Conservation (phyloP, 1,284 basidiomycete genomes). For the Leccinum ponderosum region DNA sequence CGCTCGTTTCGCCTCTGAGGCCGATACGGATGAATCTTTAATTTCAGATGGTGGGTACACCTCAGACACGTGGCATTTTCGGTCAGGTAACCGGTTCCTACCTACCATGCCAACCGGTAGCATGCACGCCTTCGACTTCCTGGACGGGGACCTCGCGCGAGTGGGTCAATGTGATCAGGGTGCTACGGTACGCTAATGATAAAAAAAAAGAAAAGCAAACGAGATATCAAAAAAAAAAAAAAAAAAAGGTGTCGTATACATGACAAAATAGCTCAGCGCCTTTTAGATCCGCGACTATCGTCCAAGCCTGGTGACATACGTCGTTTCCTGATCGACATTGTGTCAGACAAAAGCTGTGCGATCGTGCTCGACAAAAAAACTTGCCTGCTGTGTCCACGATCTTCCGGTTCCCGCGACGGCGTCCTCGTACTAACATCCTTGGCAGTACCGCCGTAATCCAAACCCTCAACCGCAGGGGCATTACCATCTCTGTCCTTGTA, state of each 20-base stretch:
- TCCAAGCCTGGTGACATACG: conserved; percentile 61
- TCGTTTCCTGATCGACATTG: conserved; percentile 50
- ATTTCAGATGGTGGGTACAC: no score
- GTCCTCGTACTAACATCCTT: conserved; percentile 47
- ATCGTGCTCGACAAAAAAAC: background rate
- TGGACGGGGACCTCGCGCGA: background rate
- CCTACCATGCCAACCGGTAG: background rate
- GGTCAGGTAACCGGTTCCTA: background rate
- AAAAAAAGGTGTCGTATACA: conserved; percentile 21
- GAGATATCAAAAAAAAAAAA: background rate
- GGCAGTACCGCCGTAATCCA: conserved; percentile 73
- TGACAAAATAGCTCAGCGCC: conserved; percentile 49
- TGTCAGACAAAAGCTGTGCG: conserved; percentile 9
- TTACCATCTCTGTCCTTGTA: conserved; percentile 85
- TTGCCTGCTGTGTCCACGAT: conserved; percentile 52
- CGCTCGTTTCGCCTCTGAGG: background rate
- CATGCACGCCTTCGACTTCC: background rate
- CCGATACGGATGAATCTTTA: background rate
- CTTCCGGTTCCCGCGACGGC: conserved; percentile 58
- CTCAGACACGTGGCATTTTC: background rate
- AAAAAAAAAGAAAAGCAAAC: conserved; percentile 1
- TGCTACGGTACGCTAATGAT: background rate
- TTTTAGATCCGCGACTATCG: conserved; percentile 58
- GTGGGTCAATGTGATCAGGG: background rate
- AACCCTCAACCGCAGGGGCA: conserved; percentile 76